A percentile compares a stretch with the other conserved stretches of the same genome.
These are phyloP conservation scores for Colletotrichum graminicola DNA, from an alignment of 2,329 filamentous ascomycete species.

Conservation along the genomic window DNA sequence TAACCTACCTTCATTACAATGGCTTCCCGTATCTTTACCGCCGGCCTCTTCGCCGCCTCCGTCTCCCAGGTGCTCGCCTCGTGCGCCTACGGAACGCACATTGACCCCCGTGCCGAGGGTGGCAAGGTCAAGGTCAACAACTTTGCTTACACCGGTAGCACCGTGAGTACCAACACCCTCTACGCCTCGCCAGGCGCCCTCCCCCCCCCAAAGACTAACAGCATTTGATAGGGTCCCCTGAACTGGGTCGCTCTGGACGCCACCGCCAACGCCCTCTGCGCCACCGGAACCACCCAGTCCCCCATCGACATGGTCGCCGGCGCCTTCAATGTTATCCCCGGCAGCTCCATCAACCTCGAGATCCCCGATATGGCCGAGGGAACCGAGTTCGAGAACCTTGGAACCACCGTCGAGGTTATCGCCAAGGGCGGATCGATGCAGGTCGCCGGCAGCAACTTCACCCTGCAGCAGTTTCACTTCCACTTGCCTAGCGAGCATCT, in stretches of 20 bases:
- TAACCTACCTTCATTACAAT: conserved; percentile 38
- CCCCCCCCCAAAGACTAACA: conserved; percentile 14
- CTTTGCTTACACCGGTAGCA: conserved; percentile 54
- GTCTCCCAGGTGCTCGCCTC: conserved; percentile 47
- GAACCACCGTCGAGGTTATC: conserved; percentile 68
- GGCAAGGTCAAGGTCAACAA: conserved; percentile 50
- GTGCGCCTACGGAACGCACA: conserved; percentile 56
- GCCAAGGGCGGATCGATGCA: conserved; percentile 57
- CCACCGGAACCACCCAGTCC: conserved; percentile 59
- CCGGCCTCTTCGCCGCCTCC: conserved; percentile 37
- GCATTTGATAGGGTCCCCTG: conserved; percentile 54
- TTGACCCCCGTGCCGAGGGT: conserved; percentile 49
- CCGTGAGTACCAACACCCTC: conserved; percentile 46
- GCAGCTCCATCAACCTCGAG: conserved; percentile 46
- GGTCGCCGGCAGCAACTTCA: conserved; percentile 52
- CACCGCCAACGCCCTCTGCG: conserved; percentile 57
- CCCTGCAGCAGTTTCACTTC: conserved; percentile 63
- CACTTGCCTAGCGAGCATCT: conserved; percentile 64
- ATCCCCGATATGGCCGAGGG: conserved; percentile 55
- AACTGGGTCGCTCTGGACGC: conserved; percentile 59
- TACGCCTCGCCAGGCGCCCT: background rate
- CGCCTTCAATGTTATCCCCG: conserved; percentile 42
- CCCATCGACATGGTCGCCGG: conserved; percentile 57
- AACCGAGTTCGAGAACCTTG: conserved; percentile 68
- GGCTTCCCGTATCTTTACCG: conserved; percentile 37